Percentiles rank a stretch among this genome's conserved stretches.
Conservation (phyloP, 2,329 filamentous ascomycete species). For the Emmonsia crescens region DNA sequence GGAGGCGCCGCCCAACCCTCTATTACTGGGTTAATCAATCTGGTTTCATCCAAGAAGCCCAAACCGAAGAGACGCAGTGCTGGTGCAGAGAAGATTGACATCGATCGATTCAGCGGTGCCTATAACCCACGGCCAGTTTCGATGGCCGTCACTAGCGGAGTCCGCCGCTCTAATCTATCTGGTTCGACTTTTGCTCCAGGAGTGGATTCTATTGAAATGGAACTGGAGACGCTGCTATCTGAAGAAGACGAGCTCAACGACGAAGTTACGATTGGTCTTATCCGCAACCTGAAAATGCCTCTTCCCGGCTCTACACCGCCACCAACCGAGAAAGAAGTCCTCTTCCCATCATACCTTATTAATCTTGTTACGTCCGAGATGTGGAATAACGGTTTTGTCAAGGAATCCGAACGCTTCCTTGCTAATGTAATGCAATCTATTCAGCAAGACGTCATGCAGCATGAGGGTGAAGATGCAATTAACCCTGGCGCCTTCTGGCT, state of each 20-base stretch:
- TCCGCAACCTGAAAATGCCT: constrained; percentile 93
- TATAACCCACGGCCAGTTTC: constrained; percentile 95
- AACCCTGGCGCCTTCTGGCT: constrained; percentile 98
- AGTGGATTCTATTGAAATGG: constrained; percentile 84
- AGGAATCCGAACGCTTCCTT: constrained; percentile 96
- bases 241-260: constrained; percentile 95
- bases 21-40: constrained; percentile 77
- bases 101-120: constrained; percentile 80
- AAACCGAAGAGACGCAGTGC: constrained; percentile 73
- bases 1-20: constrained; percentile 47
- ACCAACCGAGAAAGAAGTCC: constrained; percentile 93
- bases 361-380: constrained; percentile 98
- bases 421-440: constrained; percentile 99
- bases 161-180: constrained; percentile 54
- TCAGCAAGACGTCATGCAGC: constrained; percentile 98
- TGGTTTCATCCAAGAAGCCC: constrained; percentile 93
- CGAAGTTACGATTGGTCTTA: constrained; percentile 91
- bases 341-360: constrained; percentile 98
- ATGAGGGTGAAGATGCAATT: constrained; percentile 93
- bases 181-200: constrained; percentile 69
- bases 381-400: constrained; percentile 99
- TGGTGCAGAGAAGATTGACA: constrained; percentile 70
- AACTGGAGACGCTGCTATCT: constrained; percentile 84
- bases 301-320: constrained; percentile 75
- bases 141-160: constrained; percentile 63